Base-by-base conservation (phyloP, 2,329 filamentous ascomycete species). In the Curvularia hawaiiensis region DNA sequence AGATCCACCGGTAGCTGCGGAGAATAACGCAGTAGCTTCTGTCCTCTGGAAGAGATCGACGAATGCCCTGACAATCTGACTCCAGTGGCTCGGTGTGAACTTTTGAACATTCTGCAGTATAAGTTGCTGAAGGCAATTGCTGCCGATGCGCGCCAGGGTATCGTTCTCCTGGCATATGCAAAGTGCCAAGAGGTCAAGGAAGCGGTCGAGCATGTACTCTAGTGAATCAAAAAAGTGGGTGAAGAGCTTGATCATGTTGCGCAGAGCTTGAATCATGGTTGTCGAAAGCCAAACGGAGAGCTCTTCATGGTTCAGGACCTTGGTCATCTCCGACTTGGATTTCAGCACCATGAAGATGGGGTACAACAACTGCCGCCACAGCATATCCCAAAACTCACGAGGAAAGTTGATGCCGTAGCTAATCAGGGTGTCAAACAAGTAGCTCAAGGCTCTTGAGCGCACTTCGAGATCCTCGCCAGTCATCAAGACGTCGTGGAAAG, bases 111-210 rank as follows among this genome's bases (percentile, higher is more conserved):
- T 99, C 74, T 98, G 94, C 43, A 99, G 77, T 58, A 99, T 97
- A 44, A 99, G 81, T 74, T 98, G 94, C 75, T 99, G 95, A 52
- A 99, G 79, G 74, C 96, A 99, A 74, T 99, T 99, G 80, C 94
- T 98, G 51, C 95, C 95, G 68, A 99, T 99, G 24, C 96, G 87
- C 3, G 95, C 96, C 64, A 99, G 94, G 0, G 96, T 99, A 71
- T 99, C 95, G 69, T 99, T 99, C 74, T 99, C 95, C 76, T 99
- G 95, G 74, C 94, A 98, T 62, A 99, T 99, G 74, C 95, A 99
- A 11, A 99, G 85, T 3, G 92, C 93, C 11, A 99, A 81, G 20
- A 99, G 85, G 75, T 98, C 94, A 38, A 99, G 79, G 76, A 99
- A 98, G n/a, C 95, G 85, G 76, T 97, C 92, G 18, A 99, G 85